Conservation (phyloP, 495 filamentous ascomycete genomes). For the Glutinoglossum americanum region DNA sequence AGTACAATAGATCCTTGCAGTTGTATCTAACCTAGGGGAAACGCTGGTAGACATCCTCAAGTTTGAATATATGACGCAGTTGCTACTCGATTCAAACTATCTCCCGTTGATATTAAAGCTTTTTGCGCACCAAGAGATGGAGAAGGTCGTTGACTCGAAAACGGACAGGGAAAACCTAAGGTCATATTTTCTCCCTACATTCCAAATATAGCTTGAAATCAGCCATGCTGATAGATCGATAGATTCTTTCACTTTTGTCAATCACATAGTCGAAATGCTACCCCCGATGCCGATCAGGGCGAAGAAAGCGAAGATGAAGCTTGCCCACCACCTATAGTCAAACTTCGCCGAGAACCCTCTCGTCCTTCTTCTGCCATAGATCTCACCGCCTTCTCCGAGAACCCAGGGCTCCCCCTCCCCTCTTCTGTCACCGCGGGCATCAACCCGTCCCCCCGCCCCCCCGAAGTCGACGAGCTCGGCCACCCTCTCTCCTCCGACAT, state of each 20-base stretch:
- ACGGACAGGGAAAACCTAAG: constrained; percentile 43
- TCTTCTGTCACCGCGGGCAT: constrained; percentile 54
- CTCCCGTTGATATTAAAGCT: constrained; percentile 79
- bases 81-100: constrained; percentile 85
- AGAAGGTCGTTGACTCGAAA: constrained; percentile 64
- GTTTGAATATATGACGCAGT: constrained; percentile 86
- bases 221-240: not conserved
- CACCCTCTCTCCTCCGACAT: constrained; percentile 30
- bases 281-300: not conserved
- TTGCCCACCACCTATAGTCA: constrained; percentile 60
- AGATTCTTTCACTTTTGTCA: constrained; percentile 86
- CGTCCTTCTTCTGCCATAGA: constrained; percentile 80
- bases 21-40: constrained; percentile 13
- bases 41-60: constrained; percentile 59
- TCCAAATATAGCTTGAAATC: not conserved
- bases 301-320: constrained; percentile 38
- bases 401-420: constrained; percentile 12
- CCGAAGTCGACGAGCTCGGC: constrained; percentile 67
- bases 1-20: not conserved
- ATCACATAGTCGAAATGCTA: constrained; percentile 14
- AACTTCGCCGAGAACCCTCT: constrained; percentile 21
- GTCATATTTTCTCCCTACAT: not conserved
- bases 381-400: constrained; percentile 30
- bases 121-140: constrained; percentile 79
- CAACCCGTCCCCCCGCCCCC: not conserved